Base-by-base conservation (phyloP, 768 basidiomycete species). In the Suillus bovinus region DNA sequence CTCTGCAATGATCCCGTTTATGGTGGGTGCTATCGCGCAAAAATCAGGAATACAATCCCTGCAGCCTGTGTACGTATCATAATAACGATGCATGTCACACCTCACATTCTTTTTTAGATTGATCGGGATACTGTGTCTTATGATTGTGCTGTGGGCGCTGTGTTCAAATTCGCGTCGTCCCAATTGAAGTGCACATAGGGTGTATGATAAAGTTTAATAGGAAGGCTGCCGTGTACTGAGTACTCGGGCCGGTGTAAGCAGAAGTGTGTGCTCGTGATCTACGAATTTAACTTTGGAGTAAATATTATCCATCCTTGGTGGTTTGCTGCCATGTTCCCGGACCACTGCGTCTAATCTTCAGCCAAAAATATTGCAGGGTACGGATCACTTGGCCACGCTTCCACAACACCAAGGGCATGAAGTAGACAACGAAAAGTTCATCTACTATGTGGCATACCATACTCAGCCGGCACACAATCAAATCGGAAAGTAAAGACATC, bases 1-100 rank as follows among this genome's bases (percentile, higher is more conserved):
- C 20, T 85, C 86, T 46, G 90, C 90, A 0, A 64, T 89, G 8
- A 68, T 92, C 5, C 90, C 91, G 0, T 91, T 93, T 67, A 80
- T 91, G 63, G 88, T 88, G 1, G 90, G 90, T 27, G 81, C 85
- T 2, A 81, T 93, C 29, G 83, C 90, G 7, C 79, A 80, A 29
- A 84, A 79, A 63, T 82, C 85, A 42, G 90, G 82, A 0, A 84
- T 84, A 39, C 66, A 65, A 16, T 70, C 72, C 13, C 61, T 84
- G 61, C 81, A 81, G 64, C 73, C 73, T 14, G 20, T 74, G 73
- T 74, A 61, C 60, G 73, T 67, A 34, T 31, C 7, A 34, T 33
- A 5, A 36, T 14, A 13, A 36, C 11, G 29, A n/a, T 55, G 27
- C 34, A 53, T 33, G 16, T 31, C 27, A 20, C 7, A 27, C 5